Base-by-base conservation (phyloP, 2,329 filamentous ascomycete species). In the Acephala macrosclerotiorum region DNA sequence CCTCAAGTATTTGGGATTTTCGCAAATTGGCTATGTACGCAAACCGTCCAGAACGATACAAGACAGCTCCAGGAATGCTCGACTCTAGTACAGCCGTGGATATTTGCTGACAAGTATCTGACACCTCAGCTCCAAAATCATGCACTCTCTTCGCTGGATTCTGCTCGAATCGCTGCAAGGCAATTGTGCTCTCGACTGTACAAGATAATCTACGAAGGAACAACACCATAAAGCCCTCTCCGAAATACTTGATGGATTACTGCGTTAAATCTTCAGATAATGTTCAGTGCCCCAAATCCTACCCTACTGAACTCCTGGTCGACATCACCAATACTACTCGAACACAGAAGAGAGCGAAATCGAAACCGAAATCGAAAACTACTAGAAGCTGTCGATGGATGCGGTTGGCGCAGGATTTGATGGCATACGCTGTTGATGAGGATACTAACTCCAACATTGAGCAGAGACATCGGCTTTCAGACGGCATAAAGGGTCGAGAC, bases 1-100 rank as follows among this genome's bases (percentile, higher is more conserved):
- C 51, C 58, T 9, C 12, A 18, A 4, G 42, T 58, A 29, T 67
- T 67, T 20, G 61, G 65, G 2, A 25, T 62, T 3, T 56, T 65
- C 45, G 38, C 62, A 26, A 62, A 61, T 36, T 67, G 62, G 61
- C 38, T 66, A 7, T 66, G 63, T 38, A 60, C 64, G 6, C 64
- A 63, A 42, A 49, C 42, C 1, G 60, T 68, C 51, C 42, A 45
- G 11, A 20, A 45, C n/a, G 40, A 18, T 22, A 20, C 58, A 9
- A 20, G 42, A 25, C 7, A 22, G 5, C 42, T 36, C 25, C 56
- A 56, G 18, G 12, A 38, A 42, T 42, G 45, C n/a, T 40, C 35
- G 25, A 22, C 20, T 11, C 40, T 64, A 9, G 36, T 64, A 25
- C 29, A 42, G 12, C 36, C 63, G 7, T 67, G 58, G 61, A 56